Evolutionary conservation across 2,329 filamentous ascomycete species (phyloP).

Genomic region (Moelleriella libera): DNA sequence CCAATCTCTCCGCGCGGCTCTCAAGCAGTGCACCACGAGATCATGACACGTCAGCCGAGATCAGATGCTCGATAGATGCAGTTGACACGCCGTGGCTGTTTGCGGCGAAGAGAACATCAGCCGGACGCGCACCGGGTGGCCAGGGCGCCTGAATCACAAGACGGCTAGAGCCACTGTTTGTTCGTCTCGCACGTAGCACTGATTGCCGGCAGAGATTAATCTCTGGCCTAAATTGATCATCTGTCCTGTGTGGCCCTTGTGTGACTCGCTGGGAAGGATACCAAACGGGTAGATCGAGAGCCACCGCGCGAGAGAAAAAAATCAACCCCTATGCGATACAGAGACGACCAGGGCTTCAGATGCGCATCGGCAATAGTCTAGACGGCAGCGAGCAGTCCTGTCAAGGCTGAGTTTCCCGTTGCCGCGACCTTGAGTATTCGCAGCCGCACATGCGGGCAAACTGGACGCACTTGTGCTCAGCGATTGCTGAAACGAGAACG

Average conservation of each 20-base stretch:
- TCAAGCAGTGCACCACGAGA: too few relatives aligned
- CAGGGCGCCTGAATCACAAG: too few relatives aligned
- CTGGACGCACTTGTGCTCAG: background rate
- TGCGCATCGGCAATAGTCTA: too few relatives aligned
- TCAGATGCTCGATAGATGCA: too few relatives aligned
- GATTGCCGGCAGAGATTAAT: background rate
- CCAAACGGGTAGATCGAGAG: background rate
- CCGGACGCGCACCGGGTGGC: too few relatives aligned
- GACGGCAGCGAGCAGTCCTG: too few relatives aligned
- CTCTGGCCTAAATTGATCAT: too few relatives aligned
- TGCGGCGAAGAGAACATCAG: too few relatives aligned
- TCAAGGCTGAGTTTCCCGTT: background rate
- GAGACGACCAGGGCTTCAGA: too few relatives aligned
- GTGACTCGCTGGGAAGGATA: background rate
- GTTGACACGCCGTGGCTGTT: too few relatives aligned
- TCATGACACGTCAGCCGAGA: too few relatives aligned
- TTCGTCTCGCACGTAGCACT: background rate
- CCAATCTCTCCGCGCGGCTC: background rate
- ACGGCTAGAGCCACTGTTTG: background rate
- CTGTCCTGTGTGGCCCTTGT: background rate
- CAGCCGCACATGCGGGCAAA: background rate
- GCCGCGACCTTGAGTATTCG: background rate
- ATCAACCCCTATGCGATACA: background rate
- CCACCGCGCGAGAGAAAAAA: background rate
- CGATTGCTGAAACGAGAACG: background rate